Base-by-base conservation (phyloP, 805 yeast species). In the Metschnikowia aberdeeniae region DNA sequence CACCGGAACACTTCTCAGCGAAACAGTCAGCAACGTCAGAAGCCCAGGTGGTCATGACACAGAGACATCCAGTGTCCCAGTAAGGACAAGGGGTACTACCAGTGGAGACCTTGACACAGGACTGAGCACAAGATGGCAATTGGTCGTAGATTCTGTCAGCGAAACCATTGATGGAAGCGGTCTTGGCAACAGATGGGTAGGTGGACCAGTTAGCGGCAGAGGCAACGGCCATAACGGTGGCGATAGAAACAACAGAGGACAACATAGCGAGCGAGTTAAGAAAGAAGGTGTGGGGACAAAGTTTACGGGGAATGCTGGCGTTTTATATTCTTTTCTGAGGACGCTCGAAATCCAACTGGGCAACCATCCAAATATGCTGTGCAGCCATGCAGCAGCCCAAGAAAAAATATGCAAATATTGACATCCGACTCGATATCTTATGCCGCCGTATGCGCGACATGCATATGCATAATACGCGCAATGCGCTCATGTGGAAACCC, bases 51-150 rank as follows among this genome's bases (percentile, higher is more conserved):
- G 70, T 57, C 66, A 70, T 68, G 36, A 67, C 71, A 64, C 75
- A 70, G 44, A 70, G 63, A 59, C 75, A 70, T 22, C 75, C 75
- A 38, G 74, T 63, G 53, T 70, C 75, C 73, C 74, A 70, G 63
- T 68, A 67, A 39, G 75, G 75, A 50, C 75, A 70, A 38, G 73
- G 73, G 17, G 73, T 67, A 35, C 54, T 51, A 8, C 64, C 63
- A 38, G 73, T 67, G 44, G 61, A 54, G 36, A 53, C 52, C 36
- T 44, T 51, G 24, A 68, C 63, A 60, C 74, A 69, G 3, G 47
- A 35, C 46, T 66, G 59, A 32, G 72, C 74, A 58, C 74, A 69
- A 11, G 55, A 49, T 14, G 74, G 72, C 44, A 64, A 56, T n/a
- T 46, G 46, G 49, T 42, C 59, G 50, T 63, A 63, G 45, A 69